Evolutionary conservation across 2,329 filamentous ascomycete species (phyloP), one percentile per base, ranked within the genome.

Genomic region (Colletotrichum brevisporum): DNA sequence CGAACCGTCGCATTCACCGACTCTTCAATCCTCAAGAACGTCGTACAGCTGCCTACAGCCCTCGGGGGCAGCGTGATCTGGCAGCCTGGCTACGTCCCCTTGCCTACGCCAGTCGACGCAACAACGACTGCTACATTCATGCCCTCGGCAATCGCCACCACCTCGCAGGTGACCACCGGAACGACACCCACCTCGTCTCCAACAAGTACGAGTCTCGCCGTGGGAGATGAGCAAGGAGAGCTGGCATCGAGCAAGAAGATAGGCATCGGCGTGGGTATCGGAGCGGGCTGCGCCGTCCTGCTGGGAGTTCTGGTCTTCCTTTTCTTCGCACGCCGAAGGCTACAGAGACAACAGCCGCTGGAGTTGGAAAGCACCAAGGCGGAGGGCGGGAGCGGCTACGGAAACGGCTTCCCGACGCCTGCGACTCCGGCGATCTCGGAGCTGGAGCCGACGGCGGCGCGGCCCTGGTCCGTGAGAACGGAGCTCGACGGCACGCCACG

Each of bases 1-100:
- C 74, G 76, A n/a, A 74, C 74, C 36, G 71, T 78, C 18, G 72
- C 70, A 5, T 72, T 78, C 57, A 54, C 67, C 54, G 74, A 75
- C 59, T 50, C 64, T 0, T 66, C 74, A n/a, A 64, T 60, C 5
- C 75, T 80, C 21, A 63, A 65, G 2, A 74, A 75, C 59, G 71
- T 76, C 9, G 77, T 75, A 9, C 71, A 67, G n/a, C 73, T 80
- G 36, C 78, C 78, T 9, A 67, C 66, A 1, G 55, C 66, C 0
- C 36, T 70, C 1, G 75, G 75, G 26, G 75, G 73, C 2, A 76
- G 73, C 58, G 75, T 79, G 15, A 62, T 71, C 41, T 74, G 71
- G 71, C 70, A 74, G 55, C 68, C 73, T n/a, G 74, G 74, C 27
- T 66, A 72, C 39, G 71, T 74, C 9, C 76, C 76, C 15, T 74